A percentile compares a stretch with the other conserved stretches of the same genome.
Conservation (phyloP, 768 basidiomycete genomes). For the Candolleomyces eurysporus region DNA sequence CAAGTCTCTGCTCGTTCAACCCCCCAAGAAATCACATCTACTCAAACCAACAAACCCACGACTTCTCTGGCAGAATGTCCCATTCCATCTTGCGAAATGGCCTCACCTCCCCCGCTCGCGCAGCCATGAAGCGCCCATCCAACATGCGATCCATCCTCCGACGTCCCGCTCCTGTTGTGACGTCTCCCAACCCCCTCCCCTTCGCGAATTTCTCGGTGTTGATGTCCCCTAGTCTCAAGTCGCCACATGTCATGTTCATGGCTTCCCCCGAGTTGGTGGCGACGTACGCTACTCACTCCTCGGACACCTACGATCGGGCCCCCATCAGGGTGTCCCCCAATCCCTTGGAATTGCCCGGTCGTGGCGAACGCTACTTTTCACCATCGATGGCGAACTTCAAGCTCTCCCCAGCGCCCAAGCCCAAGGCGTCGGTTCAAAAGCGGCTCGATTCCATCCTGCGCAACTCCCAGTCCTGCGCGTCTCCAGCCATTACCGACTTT, state of each 20-base stretch:
- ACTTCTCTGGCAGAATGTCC: conserved; percentile 31
- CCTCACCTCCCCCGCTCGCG: conserved; percentile 30
- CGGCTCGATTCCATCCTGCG: conserved; percentile 7
- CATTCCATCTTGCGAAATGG: conserved; percentile 35
- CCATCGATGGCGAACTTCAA: conserved; percentile 34
- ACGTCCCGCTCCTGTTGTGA: conserved; percentile 34
- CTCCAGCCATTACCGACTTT: conserved; percentile 29
- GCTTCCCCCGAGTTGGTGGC: conserved; percentile 56
- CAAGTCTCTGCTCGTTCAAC: conserved; percentile 41
- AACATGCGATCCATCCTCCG: conserved; percentile 39
- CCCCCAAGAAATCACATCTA: conserved; percentile 14
- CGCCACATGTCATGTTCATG: conserved; percentile 65
- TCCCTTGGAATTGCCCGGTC: conserved; percentile 49
- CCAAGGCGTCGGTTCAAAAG: conserved; percentile 11
- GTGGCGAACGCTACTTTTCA: conserved; percentile 48
- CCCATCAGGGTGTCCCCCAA: conserved; percentile 62
- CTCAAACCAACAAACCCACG: conserved; percentile 12
- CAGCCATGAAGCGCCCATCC: conserved; percentile 19
- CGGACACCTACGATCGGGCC: conserved; percentile 60
- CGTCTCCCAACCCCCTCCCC: conserved; percentile 32
- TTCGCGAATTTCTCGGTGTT: conserved; percentile 31
- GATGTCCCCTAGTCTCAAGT: conserved; percentile 30
- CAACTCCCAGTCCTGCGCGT: conserved; percentile 7
- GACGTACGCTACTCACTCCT: conserved; percentile 56
- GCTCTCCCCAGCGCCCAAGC: conserved; percentile 30